Evolutionary conservation across 257 asterid genomes (phyloP).

Genomic region (Plantago ovata): DNA sequence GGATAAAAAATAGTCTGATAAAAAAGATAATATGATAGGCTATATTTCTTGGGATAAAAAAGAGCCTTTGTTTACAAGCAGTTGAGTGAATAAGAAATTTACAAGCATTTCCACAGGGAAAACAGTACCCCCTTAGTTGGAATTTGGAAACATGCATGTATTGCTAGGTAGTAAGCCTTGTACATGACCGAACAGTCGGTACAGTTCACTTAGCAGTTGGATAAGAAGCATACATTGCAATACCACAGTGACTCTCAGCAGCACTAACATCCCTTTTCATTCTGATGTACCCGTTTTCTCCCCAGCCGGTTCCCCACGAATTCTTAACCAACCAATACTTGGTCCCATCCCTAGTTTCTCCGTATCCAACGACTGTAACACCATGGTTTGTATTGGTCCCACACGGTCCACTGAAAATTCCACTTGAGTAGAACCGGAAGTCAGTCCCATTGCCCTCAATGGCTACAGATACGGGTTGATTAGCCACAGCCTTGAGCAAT

Average conservation of each 20-base stretch:
- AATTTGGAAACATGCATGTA: no score
- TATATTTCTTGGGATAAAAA: no score
- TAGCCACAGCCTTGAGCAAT: slow-evolving; percentile 4
- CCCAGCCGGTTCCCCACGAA: slow-evolving; percentile 11
- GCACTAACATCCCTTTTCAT: slow-evolving; percentile 7
- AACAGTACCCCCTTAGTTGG: no score
- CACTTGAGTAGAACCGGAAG: slow-evolving; percentile 12
- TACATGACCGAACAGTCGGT: not conserved
- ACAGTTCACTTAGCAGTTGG: not conserved
- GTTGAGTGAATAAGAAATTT: no score
- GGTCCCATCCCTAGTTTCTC: slow-evolving; percentile 3
- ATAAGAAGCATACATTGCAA: slow-evolving; percentile 3
- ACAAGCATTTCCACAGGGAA: no score
- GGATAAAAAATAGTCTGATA: no score
- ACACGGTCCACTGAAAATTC: slow-evolving; percentile 7
- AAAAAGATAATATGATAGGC: no score
- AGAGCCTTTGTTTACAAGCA: no score
- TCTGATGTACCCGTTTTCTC: slow-evolving; percentile 5
- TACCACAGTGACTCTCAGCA: slow-evolving; percentile 1
- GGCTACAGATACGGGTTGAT: slow-evolving; percentile 11
- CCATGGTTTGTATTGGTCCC: slow-evolving; percentile 6
- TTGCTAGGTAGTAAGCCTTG: no score
- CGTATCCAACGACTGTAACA: slow-evolving; percentile 2
- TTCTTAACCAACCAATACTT: slow-evolving; percentile 13
- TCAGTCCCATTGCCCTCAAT: slow-evolving; percentile 10